Evolutionary conservation across 1,139 yeast species (phyloP), one percentile per base, ranked within the genome.

Genomic region (Pneumocystis jirovecii): DNA sequence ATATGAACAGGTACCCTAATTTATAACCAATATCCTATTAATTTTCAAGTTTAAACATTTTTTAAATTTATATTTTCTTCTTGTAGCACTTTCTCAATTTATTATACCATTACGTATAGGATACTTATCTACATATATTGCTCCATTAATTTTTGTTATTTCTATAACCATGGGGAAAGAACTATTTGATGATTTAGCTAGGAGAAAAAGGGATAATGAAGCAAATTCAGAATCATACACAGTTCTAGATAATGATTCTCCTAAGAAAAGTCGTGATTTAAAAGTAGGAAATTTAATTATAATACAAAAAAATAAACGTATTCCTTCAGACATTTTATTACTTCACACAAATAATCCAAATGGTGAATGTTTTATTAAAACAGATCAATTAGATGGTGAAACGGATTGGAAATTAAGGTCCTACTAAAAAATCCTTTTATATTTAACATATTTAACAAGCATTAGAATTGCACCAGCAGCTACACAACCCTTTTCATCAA

Each of bases 351-450:
- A 91, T 63, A 97, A 91, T 72, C 74, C 76, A 21, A 73, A 80
- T 0, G 98, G 97, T 5, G 99, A 93, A 74, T 83, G 93, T 0
- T 95, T 95, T 72, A 88, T 95, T 69, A 87, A 95, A 72, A 95
- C 99, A 0, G 99, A 95, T 77, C 99, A 95, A 75, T 79, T 95
- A 65, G 99, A 95, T 75, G 99, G 99, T 71, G 99, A 95, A 74
- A 95, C 99, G 10, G 99, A 95, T 76, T 95, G 99, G 99, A 95
- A 95, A 74, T 79, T 95, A 35, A 39, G 68, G 68, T 67, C 60
- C 2, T 25, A 3, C 12, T 5, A 8, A 12, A 42, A 34, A 3
- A 25, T n/a, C 34, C 34, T 12, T 12, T 10, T 31, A 12, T 15
- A 19, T n/a, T 21, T 45, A 35, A 39, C 42, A 31, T 45, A 44